A percentile compares a stretch with the other conserved stretches of the same genome.
Conservation (phyloP, 305 asterid species). For the Petunia hybrid region DNA sequence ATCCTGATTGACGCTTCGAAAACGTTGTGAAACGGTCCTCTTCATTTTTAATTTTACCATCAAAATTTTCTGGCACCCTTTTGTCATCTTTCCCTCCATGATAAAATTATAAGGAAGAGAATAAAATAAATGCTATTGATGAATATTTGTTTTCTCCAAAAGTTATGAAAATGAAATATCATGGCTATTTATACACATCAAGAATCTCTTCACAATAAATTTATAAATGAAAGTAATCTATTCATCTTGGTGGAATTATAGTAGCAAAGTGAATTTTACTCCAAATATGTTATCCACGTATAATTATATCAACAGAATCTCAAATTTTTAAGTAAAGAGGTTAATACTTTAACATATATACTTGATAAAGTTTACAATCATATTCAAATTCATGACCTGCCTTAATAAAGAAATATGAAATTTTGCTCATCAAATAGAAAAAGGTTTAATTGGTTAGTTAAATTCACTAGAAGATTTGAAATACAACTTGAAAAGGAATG, state of each 20-base stretch:
- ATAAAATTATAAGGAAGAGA: background rate
- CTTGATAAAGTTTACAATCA: too few species aligned
- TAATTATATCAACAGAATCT: too few species aligned
- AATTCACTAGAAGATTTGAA: background rate
- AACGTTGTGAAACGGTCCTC: slow-evolving; percentile 50
- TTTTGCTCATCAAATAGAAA: too few species aligned
- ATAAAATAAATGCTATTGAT: background rate
- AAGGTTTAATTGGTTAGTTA: background rate
- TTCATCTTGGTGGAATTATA: too few species aligned
- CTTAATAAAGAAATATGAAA: too few species aligned
- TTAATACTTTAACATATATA: too few species aligned
- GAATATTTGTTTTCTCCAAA: background rate
- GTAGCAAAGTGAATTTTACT: too few species aligned
- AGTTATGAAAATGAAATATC: too few species aligned
- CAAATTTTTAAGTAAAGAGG: too few species aligned
- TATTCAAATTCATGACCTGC: too few species aligned
- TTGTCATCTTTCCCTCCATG: slow-evolving; percentile 38
- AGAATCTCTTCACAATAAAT: background rate
- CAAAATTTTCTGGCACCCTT: slow-evolving; percentile 49
- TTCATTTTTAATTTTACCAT: slow-evolving; percentile 37
- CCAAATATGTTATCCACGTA: background rate
- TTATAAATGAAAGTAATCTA: too few species aligned
- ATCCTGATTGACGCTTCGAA: slow-evolving; percentile 47
- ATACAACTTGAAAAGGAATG: background rate
- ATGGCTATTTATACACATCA: background rate